Base-by-base conservation (phyloP, 345 rosid genomes). In the Citrus trifoliata region DNA sequence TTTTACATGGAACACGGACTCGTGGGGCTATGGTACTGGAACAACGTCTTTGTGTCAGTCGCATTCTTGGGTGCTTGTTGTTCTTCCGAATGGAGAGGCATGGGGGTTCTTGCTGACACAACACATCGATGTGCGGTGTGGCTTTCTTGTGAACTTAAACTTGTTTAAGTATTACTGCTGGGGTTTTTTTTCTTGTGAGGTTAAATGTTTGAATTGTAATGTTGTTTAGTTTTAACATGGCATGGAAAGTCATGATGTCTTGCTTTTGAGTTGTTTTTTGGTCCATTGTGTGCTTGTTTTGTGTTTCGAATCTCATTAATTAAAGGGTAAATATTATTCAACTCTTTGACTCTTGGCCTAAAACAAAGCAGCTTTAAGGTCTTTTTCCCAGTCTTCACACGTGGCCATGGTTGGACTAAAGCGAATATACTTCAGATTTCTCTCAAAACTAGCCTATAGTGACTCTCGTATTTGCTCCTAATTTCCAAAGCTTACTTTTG, bases 91-190 rank as follows among this genome's bases (percentile, higher is more conserved):
- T 80, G 98, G 98, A 80, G 98, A 93, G 81, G 88, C 98, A 32
- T 95, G 10, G 98, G 98, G 14, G 83, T 95, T 84, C 95, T 95
- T 88, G 98, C 97, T 76, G 98, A 93, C 86, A 93, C 98, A 55
- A 91, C 97, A 25, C 78, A 76, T 4, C 90, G 89, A 48, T 93
- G 98, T 84, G 98, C 92, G 97, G 98, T 95, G 73, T 73, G 51
- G 48, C 81, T 73, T 53, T 40, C 51, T 77, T 79, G 42, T 83
- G 56, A 24, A 46, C 51, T 46, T 13, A 12, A 10, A 32, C 71
- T 68, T 12, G 22, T 40, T 40, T 65, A 6, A 21, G 30, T 60
- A 33, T 38, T 42, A 68, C 25, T 42, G 28, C 27, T 67, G 5
- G 18, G 1, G 35, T 33, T 42, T 66, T 4, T 7, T 21, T 6